Conservation (phyloP, 1,284 basidiomycete species). For the Trichosporon inkin region DNA sequence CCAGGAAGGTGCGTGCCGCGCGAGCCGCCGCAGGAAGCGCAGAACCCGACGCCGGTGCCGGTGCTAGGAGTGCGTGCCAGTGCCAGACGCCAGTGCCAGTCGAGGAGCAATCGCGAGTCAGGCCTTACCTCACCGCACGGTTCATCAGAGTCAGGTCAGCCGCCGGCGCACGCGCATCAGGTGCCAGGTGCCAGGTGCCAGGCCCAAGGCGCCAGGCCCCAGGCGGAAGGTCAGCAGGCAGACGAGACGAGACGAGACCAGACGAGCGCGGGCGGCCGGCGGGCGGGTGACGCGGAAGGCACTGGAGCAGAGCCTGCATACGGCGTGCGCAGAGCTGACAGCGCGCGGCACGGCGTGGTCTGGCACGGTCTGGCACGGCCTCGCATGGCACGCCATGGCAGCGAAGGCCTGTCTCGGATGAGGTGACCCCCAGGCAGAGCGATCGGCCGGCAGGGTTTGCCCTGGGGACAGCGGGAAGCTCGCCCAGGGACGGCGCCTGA, state of each 20-base stretch:
- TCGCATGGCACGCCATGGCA: too few relatives aligned
- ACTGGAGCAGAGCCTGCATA: background rate
- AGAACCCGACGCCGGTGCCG: too few relatives aligned
- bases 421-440: slow-evolving; percentile 5
- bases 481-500: background rate
- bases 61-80: too few relatives aligned
- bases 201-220: too few relatives aligned
- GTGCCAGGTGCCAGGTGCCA: too few relatives aligned
- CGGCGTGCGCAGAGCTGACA: too few relatives aligned
- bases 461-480: slow-evolving; percentile 4
- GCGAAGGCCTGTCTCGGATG: slow-evolving; percentile 1
- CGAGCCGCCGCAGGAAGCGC: background rate
- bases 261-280: background rate
- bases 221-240: background rate
- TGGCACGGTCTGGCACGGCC: too few relatives aligned
- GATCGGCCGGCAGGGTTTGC: slow-evolving; percentile 6
- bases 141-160: slow-evolving; percentile 4
- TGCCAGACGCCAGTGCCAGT: background rate
- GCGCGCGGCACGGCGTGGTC: too few relatives aligned
- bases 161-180: background rate
- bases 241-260: background rate
- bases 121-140: background rate
- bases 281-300: background rate
- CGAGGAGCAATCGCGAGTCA: background rate
- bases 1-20: background rate